Base-by-base conservation (phyloP, 2,329 filamentous ascomycete species). In the Scleromitrula shiraiana region DNA sequence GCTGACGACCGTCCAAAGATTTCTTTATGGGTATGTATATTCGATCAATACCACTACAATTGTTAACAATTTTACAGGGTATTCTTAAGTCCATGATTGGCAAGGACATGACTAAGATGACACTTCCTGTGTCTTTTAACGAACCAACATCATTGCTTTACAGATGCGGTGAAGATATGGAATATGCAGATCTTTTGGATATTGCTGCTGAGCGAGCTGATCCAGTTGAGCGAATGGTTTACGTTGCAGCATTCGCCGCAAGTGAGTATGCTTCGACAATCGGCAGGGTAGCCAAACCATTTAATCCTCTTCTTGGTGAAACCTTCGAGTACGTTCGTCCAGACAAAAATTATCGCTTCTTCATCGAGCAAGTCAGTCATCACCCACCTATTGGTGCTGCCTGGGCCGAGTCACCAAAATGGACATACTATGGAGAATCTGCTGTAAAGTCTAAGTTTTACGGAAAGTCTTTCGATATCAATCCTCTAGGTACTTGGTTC, bases 101-200 rank as follows among this genome's bases (percentile, higher is more conserved):
- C 54, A 97, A 98, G 66, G 93, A 98, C 64, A 97, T 98, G 93
- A 97, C 93, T 30, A 97, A 94, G 72, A 98, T 98, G 91, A 97
- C 93, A 0, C 72, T 98, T 17, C 93, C 93, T 0, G 93, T 98
- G 2, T 95, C 93, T 0, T 97, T 98, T 73, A 98, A 98, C 68
- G 93, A 98, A 67, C 93, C 93, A 0, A 98, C 93, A 0, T 97
- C 93, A 5, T 73, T 98, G 10, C 76, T 98, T 7, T 93, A 97
- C 67, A 87, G 93, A 64, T 91, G 94, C 36, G 88, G 88, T 5
- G 93, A 98, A 69, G 93, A 98, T 62, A 91, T 98, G 87, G 93
- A 98, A 67, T 98, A 98, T 63, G 86, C 87, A 0, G 88, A 97
- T 59, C 78, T 98, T 6, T 75, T 98, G 26, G 89, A 98, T 61